These are phyloP conservation scores for Venturiaceae sp. DNA, from an alignment of 2,329 filamentous ascomycete genomes.

Conservation along the genomic window DNA sequence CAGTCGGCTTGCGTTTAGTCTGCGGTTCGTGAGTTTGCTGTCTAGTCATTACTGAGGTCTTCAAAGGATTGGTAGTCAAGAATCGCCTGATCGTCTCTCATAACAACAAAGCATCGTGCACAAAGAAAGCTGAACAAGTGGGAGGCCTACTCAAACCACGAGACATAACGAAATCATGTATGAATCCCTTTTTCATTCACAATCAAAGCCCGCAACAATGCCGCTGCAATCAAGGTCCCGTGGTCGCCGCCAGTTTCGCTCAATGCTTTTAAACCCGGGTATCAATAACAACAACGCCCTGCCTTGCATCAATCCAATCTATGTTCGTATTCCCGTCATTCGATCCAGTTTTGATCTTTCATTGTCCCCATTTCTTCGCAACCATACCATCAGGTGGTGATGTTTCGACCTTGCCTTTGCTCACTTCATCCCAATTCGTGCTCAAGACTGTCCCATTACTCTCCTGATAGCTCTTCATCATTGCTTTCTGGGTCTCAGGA, in stretches of 20 bases:
- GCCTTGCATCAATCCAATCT: background rate
- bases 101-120: too few species aligned
- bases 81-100: too few species aligned
- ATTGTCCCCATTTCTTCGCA: slow-evolving; percentile 56
- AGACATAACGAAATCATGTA: too few species aligned
- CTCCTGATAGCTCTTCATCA: slow-evolving; percentile 96
- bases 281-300: background rate
- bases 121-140: too few species aligned
- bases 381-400: slow-evolving; percentile 68
- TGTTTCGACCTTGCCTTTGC: slow-evolving; percentile 60
- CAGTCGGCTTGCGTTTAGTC: too few species aligned
- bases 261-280: background rate
- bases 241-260: background rate
- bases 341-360: background rate
- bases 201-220: background rate
- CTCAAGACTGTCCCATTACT: slow-evolving; percentile 89
- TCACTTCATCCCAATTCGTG: slow-evolving; percentile 84
- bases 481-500: slow-evolving; percentile 75
- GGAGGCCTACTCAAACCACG: too few species aligned
- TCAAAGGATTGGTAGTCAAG: too few species aligned
- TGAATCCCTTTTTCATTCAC: background rate
- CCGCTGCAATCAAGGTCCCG: too few species aligned
- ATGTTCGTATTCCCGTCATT: background rate
- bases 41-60: too few species aligned
- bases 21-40: too few species aligned